Base-by-base conservation (phyloP, 2,329 filamentous ascomycete species). In the Penicillium sclerotiorum region DNA sequence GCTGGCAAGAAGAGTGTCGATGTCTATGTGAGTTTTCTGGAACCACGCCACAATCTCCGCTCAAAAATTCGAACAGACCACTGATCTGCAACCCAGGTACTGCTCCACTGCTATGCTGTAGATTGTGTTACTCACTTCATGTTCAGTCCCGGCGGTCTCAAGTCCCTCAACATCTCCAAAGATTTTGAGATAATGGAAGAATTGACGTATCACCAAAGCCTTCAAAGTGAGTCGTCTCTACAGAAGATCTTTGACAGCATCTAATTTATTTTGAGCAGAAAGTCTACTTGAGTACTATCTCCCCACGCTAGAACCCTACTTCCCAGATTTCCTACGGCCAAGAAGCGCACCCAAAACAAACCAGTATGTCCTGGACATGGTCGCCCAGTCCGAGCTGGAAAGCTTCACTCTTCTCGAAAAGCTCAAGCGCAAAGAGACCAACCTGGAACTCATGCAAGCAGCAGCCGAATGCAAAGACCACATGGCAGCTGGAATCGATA, bases 401-500 rank as follows among this genome's bases (percentile, higher is more conserved):
- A 68, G 71, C 5, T 83, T 85, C 52, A 85, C 82, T 1, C 75
- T 88, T 4, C 65, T 86, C 39, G 78, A 77, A 61, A 79, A 83
- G 27, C 78, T 88, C 69, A 81, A 62, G 70, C 82, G 60, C 74
- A 82, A 69, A 66, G 70, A 60, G 56, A 71, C 59, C 2, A 67
- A 73, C 4, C 73, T 86, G 27, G 75, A 80, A 27, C 66, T 73
- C 3, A 69, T 81, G 3, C 79, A 85, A 58, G 78, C 82, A 55
- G 84, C 84, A 0, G 85, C 85, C 17, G 86, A 89, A 67, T 87
- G 83, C 59, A 79, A 87, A 49, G 86, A 89, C 58, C 86, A 89
- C 65, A 84, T 89, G 81, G 83, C 81, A 0, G 86, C 86, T 0
- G 86, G 86, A 0, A 87, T 89, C 52, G 86, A 89, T 59, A 89